Conservation (phyloP, 2,329 filamentous ascomycete genomes). For the Rhynchosporium graminicola region DNA sequence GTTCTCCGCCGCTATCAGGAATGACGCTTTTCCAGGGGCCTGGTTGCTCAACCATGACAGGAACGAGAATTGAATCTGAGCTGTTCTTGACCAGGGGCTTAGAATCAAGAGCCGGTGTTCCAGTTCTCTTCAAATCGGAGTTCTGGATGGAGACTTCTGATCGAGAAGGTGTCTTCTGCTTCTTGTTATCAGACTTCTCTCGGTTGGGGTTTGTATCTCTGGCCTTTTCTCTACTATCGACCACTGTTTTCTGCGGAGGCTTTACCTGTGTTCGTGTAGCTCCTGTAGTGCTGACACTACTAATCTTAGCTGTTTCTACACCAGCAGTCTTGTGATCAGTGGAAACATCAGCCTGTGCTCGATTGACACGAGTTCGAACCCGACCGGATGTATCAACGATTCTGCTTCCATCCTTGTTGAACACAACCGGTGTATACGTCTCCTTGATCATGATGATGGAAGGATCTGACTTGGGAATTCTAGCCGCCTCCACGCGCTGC, state of each 20-base stretch:
- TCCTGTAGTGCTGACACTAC: background rate
- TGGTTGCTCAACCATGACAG: background rate
- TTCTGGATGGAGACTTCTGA: background rate
- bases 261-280: background rate
- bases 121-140: background rate
- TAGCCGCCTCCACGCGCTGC: slow-evolving; percentile 8
- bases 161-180: background rate
- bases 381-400: background rate
- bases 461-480: slow-evolving; percentile 1
- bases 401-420: slow-evolving; percentile 8
- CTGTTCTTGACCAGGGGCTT: background rate
- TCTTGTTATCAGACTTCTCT: background rate
- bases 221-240: background rate
- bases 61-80: background rate
- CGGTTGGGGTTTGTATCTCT: background rate
- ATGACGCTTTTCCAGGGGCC: background rate
- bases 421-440: slow-evolving; percentile 2
- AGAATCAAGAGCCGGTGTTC: background rate
- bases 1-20: too few relatives aligned
- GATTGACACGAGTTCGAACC: background rate
- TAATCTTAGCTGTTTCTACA: background rate
- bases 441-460: slow-evolving; percentile 4
- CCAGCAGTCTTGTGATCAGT: background rate
- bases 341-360: background rate
- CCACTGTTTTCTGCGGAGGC: background rate